phyloP scores from a whole-genome alignment of 495 filamentous ascomycete genomes.

The Margaritispora aquatica region DNA sequence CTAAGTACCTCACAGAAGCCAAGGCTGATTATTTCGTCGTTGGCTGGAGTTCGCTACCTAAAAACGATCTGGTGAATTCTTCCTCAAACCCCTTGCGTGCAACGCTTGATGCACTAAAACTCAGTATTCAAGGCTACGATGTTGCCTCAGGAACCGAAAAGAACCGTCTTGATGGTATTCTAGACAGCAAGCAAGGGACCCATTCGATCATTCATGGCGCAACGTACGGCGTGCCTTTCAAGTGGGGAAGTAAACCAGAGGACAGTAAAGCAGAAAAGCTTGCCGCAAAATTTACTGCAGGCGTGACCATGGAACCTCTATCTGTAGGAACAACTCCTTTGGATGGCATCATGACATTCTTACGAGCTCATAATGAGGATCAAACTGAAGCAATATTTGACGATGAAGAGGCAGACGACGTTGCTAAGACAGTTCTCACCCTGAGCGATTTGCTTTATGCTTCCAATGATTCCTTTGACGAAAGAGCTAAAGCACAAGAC shows the following conservation, averaged over 20 bases:
- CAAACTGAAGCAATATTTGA: too few relatives aligned
- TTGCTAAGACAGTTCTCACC: background rate
- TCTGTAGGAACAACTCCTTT: constrained; percentile 40
- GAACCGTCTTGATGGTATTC: background rate
- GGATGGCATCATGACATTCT: constrained; percentile 37
- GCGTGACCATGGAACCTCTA: constrained; percentile 23
- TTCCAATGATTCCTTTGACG: background rate
- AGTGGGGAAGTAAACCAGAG: constrained; percentile 21
- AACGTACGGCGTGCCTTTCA: constrained; percentile 39
- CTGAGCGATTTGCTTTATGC: constrained; percentile 3
- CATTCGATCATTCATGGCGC: constrained; percentile 34
- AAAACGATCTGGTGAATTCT: constrained; percentile 23
- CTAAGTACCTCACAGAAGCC: constrained; percentile 8
- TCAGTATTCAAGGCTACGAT: too few relatives aligned
- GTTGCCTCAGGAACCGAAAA: too few relatives aligned
- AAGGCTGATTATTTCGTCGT: constrained; percentile 42
- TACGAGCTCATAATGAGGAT: constrained; percentile 15
- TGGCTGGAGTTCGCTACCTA: constrained; percentile 39
- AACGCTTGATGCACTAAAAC: background rate
- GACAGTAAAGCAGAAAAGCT: constrained; percentile 29
- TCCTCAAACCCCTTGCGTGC: constrained; percentile 2
- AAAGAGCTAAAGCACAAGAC: constrained; percentile 3
- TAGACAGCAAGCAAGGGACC: background rate
- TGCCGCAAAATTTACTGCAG: background rate
- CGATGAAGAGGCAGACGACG: background rate